Base-by-base conservation (phyloP, 352 stramenopile genomes). In the Globisporangium ultimum region DNA sequence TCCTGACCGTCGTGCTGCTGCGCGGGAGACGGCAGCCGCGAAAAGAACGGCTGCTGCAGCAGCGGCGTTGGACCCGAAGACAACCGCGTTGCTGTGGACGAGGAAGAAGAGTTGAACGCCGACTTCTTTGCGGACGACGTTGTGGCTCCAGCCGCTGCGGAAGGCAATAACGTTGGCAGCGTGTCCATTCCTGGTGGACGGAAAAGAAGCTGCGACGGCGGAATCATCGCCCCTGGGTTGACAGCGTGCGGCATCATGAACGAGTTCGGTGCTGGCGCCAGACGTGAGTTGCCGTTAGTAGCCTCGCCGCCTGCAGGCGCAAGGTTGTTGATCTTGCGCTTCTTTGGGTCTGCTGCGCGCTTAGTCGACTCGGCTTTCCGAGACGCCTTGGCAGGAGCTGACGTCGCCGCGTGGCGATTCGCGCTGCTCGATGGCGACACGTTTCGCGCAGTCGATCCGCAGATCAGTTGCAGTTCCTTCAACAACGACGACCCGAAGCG, bases 401-500 rank as follows among this genome's bases (percentile, higher is more conserved):
- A 28, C 9, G 34, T 32, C 10, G 9, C 22, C 5, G 38, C 24
- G n/a, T 52, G 49, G n/a, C 36, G 18, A 36, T 6, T 36, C 28
- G 28, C 28, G 28, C 28, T 10, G 4, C 17, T 11, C 36, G 24
- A 43, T n/a, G 49, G n/a, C 21, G 58, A 63, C 17, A 38, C 49
- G 13, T 20, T 53, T 12, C 49, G 48, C 2, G 47, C 42, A 13
- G 38, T 63, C 18, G 48, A 48, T 17, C 50, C 53, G 18, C 53
- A 66, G n/a, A 78, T 63, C 24, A 63, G 66, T 50, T 70, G 58
- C 40, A 90, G 70, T 51, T 88, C 74, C 58, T 84, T 77, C 55
- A 88, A 40, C 21, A 90, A 58, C 24, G 78, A 88, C 42, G 76
- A 76, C 13, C 80, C 80, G 53, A 88, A 90, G 34, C 78, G 74